Conservation (phyloP, 2,329 filamentous ascomycete species). For the Ophiostoma perfectum region DNA sequence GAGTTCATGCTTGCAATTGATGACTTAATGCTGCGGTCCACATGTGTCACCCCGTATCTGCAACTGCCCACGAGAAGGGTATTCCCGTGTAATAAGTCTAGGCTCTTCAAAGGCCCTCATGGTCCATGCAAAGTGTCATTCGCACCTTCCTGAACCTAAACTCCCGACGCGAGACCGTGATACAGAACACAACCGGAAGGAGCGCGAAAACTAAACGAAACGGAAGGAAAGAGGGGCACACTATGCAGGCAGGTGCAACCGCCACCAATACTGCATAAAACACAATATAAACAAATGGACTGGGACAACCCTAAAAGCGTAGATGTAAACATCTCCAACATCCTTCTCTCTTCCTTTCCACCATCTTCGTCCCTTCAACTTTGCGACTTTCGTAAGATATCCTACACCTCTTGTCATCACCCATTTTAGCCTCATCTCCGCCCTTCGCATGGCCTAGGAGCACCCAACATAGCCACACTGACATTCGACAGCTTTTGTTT, state of each 20-base stretch:
- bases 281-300: background rate
- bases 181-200: conserved; percentile 17
- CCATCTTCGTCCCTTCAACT: background rate
- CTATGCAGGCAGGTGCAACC: conserved; percentile 17
- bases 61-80: background rate
- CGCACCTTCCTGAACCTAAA: conserved; percentile 9
- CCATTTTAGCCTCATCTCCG: background rate
- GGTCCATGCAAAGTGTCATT: background rate
- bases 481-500: background rate
- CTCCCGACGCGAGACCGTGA: background rate
- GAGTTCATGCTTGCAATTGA: background rate
- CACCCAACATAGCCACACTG: background rate
- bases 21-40: background rate
- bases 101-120: background rate
- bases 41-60: background rate
- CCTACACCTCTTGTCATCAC: background rate
- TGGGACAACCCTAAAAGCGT: background rate
- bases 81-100: background rate
- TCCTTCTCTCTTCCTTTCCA: background rate
- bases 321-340: conserved; percentile 18
- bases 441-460: background rate
- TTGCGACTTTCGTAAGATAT: background rate
- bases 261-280: background rate
- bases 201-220: conserved; percentile 13
- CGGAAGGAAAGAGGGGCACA: conserved; percentile 10